These are phyloP conservation scores for Juglanconis juglandina DNA, from an alignment of 2,329 filamentous ascomycete genomes.

Conservation along the genomic window DNA sequence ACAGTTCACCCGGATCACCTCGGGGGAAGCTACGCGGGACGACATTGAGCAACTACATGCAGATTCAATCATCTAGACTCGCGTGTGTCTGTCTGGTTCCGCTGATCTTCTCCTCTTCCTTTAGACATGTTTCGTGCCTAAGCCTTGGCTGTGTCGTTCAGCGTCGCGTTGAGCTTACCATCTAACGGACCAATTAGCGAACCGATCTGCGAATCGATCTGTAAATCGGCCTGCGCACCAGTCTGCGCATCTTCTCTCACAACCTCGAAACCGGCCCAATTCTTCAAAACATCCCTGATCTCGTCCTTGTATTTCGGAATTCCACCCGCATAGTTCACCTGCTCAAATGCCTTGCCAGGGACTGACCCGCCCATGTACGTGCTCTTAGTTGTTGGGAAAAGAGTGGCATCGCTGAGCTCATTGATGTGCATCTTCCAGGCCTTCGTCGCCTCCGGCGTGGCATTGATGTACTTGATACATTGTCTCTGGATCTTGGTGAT, in stretches of 20 bases:
- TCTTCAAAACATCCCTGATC: conserved; percentile 32
- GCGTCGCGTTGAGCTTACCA: background rate
- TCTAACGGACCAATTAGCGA: background rate
- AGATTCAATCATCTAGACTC: background rate
- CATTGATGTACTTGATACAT: conserved; percentile 48
- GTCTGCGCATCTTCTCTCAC: background rate
- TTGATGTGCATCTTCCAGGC: conserved; percentile 48
- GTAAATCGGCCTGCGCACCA: background rate
- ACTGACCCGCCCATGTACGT: conserved; percentile 51
- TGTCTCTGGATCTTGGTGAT: conserved; percentile 47
- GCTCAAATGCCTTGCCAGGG: conserved; percentile 51
- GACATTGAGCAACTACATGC: background rate
- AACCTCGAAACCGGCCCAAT: conserved; percentile 32
- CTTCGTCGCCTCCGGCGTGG: conserved; percentile 40
- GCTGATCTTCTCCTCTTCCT: background rate
- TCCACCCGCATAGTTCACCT: conserved; percentile 45
- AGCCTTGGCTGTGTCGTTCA: background rate
- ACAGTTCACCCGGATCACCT: background rate
- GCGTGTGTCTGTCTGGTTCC: background rate
- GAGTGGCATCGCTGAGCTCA: conserved; percentile 40
- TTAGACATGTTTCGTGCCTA: background rate
- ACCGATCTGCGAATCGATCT: background rate
- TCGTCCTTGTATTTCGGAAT: conserved; percentile 33
- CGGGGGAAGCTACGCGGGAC: background rate
- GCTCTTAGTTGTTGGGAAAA: conserved; percentile 47